Conservation (phyloP, 2,329 filamentous ascomycete species). For the Trichoderma oligosporum region DNA sequence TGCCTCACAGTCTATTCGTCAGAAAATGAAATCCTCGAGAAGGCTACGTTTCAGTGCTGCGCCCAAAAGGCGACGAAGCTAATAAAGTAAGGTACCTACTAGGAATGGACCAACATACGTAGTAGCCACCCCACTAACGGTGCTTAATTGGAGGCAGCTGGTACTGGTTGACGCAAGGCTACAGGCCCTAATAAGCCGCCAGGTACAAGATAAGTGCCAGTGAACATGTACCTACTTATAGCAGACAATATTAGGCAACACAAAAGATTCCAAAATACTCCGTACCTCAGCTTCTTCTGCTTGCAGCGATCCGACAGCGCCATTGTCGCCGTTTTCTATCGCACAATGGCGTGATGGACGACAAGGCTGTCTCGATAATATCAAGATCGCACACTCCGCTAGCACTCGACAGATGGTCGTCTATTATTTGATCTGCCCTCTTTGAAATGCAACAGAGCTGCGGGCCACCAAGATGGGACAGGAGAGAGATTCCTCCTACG, state of each 20-base stretch:
- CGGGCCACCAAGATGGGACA: conserved; percentile 28
- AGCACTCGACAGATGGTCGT: background rate
- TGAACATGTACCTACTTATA: background rate
- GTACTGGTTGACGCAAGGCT: conserved; percentile 9
- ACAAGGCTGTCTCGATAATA: conserved; percentile 1
- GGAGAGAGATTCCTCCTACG: conserved; percentile 32
- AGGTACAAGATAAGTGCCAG: background rate
- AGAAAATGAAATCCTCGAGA: conserved; percentile 9
- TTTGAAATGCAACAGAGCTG: conserved; percentile 30
- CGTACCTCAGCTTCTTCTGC: background rate
- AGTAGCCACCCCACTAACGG: conserved; percentile 14
- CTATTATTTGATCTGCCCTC: background rate
- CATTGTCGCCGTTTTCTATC: conserved; percentile 4
- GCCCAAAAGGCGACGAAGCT: background rate
- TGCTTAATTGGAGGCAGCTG: conserved; percentile 4
- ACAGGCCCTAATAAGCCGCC: background rate
- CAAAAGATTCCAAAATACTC: background rate
- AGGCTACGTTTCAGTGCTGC: conserved; percentile 21
- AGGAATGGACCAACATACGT: conserved; percentile 4
- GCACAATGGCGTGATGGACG: conserved; percentile 19
- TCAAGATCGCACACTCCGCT: conserved; percentile 2
- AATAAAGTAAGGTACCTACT: background rate
- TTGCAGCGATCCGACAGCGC: background rate
- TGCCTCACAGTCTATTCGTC: conserved; percentile 4
- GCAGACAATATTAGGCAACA: background rate